Evolutionary conservation across 352 stramenopile genomes (phyloP), one percentile per base, ranked within the genome.

Genomic region (Pythium angustatum): DNA sequence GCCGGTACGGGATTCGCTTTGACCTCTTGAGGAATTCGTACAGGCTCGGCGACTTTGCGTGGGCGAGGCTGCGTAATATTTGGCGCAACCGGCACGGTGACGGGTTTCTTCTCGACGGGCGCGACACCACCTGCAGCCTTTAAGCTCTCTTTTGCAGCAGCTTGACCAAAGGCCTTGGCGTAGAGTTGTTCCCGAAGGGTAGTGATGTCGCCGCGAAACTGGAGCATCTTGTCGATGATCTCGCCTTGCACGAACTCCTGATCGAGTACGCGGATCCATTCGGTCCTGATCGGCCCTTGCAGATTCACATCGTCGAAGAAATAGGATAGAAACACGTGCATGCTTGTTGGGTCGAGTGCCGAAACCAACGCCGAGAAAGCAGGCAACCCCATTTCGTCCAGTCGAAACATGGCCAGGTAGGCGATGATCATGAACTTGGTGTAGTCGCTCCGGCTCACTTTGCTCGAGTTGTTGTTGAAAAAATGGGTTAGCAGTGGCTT

Each of bases 351-450:
- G n/a, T 96, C 85, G 8, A 96, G 71, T 12, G 77, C 68, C 8
- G 68, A 61, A 0, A 90, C 76, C 19, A 97, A 75, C 1, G 64
- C 58, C 8, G 72, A 58, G 64, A 98, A 97, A 15, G 78, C 69
- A 6, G 65, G 12, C 0, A 79, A 68, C 0, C 90, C 89, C 19
- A 98, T 74, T 58, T 98, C 90, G 8, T 97, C 78, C 2, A 98
- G 73, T 5, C 91, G 83, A 63, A 97, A 98, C 24, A 98, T 78
- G 14, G 83, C 74, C 52, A 98, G 64, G 66, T 97, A 97, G 11
- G 77, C 76, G 22, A 98, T 68, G 55, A 98, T 90, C 62, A 96
- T 88, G 64, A 96, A 97, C 66, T 93, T 88, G 21, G 87, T 97
- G 68, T 97, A 97, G 69, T 97, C 91, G 15, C 77, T 77, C 22